Base-by-base conservation (phyloP, 495 filamentous ascomycete species). In the Neurospora sp. region DNA sequence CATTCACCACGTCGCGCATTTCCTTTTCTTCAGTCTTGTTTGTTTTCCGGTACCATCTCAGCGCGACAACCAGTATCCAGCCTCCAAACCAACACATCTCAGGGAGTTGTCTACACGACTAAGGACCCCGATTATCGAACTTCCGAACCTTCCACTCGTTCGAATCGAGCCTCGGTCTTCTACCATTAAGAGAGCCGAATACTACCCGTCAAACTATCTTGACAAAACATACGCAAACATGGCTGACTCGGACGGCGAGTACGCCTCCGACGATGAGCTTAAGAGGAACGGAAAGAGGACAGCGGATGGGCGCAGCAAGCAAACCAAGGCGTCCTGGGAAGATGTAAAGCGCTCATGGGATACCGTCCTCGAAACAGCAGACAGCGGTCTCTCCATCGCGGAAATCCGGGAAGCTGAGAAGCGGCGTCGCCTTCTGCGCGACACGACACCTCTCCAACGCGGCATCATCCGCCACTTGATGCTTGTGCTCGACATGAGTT, bases 401-500 rank as follows among this genome's bases (percentile, higher is more conserved):
- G 82, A 81, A 12, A 78, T 79, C 40, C 75, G 82, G 71, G 84
- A 87, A 48, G 83, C 83, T 23, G 81, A 87, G 79, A 85, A 85
- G 79, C 80, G 84, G 3, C 79, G 81, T 16, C 82, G 85, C 5
- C 83, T 97, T 48, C 86, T 97, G 71, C 90, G 91, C 81, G 96
- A 99, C 79, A 98, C 95, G 7, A 97, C 94, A 20, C 96, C 96
- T 37, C 83, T 98, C 35, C 96, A 99, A 81, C 90, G 96, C 72
- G 96, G 96, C 69, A 99, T 99, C 71, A 98, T 99, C 81, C 91
- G 96, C 69, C 96, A 98, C 80, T 82, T 98, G 35, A 90, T 97
- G 75, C 86, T 99, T 16, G 89, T 98, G 70, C 84, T 99, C n/a
- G 96, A 99, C 79, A 90, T 98, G 79, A 94, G 92, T 70, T 90